Conservation (phyloP, 2,329 filamentous ascomycete genomes). For the Aspergillus terreus region DNA sequence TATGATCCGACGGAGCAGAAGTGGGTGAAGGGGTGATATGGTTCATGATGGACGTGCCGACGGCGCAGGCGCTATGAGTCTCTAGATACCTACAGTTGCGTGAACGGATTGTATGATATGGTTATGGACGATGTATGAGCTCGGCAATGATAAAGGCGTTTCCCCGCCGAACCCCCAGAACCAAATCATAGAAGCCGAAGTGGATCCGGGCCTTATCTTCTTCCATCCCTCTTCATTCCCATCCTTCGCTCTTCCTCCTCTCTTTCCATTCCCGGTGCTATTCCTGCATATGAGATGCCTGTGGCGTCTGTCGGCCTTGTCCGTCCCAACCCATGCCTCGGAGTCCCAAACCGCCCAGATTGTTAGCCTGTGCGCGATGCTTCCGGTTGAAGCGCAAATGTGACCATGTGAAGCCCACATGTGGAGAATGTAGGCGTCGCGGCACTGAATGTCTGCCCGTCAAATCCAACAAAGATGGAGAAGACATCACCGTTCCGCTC, state of each 20-base stretch:
- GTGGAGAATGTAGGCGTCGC: slow-evolving; percentile 26
- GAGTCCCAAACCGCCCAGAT: slow-evolving; percentile 14
- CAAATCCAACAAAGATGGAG: slow-evolving; percentile 20
- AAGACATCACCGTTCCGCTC: slow-evolving; percentile 22
- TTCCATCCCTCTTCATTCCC: neutral
- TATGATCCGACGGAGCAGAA: slow-evolving; percentile 56
- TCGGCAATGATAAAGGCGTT: neutral
- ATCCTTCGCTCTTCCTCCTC: neutral
- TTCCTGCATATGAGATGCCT: neutral
- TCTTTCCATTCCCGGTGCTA: neutral
- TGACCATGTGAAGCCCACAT: slow-evolving; percentile 26
- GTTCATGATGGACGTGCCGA: neutral
- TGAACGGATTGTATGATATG: neutral
- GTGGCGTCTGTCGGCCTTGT: neutral
- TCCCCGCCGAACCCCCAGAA: slow-evolving; percentile 2
- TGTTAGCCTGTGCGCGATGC: slow-evolving; percentile 25
- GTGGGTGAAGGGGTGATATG: slow-evolving; percentile 45
- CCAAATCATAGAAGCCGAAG: neutral
- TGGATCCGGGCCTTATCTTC: slow-evolving; percentile 3
- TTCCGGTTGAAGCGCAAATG: slow-evolving; percentile 28
- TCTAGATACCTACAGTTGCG: neutral
- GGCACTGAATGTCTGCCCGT: slow-evolving; percentile 25
- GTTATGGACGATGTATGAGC: neutral
- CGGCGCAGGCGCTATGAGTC: neutral
- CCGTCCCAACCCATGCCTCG: slow-evolving; percentile 4